Conservation (phyloP, 176 grass and related monocot genomes). For the Saccharum officinarum region DNA sequence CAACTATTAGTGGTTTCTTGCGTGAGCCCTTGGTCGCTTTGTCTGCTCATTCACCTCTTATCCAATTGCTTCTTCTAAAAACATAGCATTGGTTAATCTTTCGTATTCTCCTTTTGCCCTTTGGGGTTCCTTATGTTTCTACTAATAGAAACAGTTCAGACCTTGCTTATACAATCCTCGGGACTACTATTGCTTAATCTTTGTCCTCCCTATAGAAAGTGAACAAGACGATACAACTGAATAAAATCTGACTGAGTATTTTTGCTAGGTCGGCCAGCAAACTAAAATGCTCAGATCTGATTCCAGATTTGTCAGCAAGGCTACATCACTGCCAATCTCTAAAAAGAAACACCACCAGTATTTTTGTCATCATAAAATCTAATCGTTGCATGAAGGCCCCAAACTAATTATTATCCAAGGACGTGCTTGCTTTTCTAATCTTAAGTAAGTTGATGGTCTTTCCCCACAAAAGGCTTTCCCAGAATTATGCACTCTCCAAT, state of each 20-base stretch:
- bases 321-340: background rate
- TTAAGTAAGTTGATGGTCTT: slow-evolving; percentile 1
- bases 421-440: background rate
- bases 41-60: background rate
- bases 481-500: background rate
- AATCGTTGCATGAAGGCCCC: background rate
- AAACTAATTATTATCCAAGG: background rate
- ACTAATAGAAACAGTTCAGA: background rate
- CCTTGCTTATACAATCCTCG: background rate
- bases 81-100: background rate
- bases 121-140: background rate
- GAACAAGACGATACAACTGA: background rate
- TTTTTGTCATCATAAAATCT: background rate
- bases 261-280: background rate
- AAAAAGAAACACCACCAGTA: background rate
- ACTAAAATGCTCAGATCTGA: background rate
- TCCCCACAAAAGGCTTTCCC: background rate
- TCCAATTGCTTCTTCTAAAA: background rate
- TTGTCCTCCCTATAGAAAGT: background rate
- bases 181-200: background rate
- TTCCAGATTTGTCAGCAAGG: background rate
- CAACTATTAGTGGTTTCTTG: background rate
- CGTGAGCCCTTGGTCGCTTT: background rate
- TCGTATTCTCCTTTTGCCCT: background rate
- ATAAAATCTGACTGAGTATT: background rate